A percentile compares a stretch with the other conserved stretches of the same genome.
phyloP scores from a whole-genome alignment of 2,329 filamentous ascomycete genomes.

The Gremmenia infestans region DNA sequence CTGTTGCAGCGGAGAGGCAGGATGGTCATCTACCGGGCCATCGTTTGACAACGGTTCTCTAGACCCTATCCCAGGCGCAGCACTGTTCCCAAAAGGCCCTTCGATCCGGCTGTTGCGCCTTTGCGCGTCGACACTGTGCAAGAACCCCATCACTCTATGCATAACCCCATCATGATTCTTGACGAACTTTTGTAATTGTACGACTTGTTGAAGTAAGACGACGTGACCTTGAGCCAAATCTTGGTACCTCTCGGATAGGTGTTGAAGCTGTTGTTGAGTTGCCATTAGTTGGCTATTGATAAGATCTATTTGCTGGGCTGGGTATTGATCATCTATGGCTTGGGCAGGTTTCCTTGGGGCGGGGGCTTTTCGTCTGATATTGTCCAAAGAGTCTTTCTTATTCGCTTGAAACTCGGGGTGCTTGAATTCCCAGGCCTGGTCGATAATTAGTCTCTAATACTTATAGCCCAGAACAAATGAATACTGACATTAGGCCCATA shows the following conservation, averaged over 20 bases:
- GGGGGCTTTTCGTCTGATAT: slow-evolving; percentile 91
- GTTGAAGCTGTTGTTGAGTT: slow-evolving; percentile 87
- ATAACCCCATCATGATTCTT: slow-evolving; percentile 68
- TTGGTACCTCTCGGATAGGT: slow-evolving; percentile 77
- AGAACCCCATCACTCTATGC: slow-evolving; percentile 64
- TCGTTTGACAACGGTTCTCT: slow-evolving; percentile 24
- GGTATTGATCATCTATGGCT: slow-evolving; percentile 63
- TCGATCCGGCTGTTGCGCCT: slow-evolving; percentile 53
- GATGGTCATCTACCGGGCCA: slow-evolving; percentile 47
- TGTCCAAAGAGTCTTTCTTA: slow-evolving; percentile 93
- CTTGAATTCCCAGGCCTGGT: slow-evolving; percentile 89
- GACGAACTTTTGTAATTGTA: slow-evolving; percentile 56
- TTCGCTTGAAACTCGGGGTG: slow-evolving; percentile 94
- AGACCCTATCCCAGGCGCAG: slow-evolving; percentile 34
- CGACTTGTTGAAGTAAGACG: slow-evolving; percentile 56
- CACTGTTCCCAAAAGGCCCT: slow-evolving; percentile 36
- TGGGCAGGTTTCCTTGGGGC: slow-evolving; percentile 72
- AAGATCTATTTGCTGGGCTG: slow-evolving; percentile 82
- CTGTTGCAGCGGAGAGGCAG: slow-evolving; percentile 63
- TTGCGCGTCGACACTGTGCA: slow-evolving; percentile 60
- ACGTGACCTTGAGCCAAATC: slow-evolving; percentile 65
- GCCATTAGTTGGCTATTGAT: slow-evolving; percentile 84
- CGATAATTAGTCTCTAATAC: slow-evolving; percentile 26
- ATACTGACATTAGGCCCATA: slow-evolving; percentile 70
- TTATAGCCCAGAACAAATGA: not conserved